Conservation (phyloP, 306 rosid genomes). For the Castanea mollissima region DNA sequence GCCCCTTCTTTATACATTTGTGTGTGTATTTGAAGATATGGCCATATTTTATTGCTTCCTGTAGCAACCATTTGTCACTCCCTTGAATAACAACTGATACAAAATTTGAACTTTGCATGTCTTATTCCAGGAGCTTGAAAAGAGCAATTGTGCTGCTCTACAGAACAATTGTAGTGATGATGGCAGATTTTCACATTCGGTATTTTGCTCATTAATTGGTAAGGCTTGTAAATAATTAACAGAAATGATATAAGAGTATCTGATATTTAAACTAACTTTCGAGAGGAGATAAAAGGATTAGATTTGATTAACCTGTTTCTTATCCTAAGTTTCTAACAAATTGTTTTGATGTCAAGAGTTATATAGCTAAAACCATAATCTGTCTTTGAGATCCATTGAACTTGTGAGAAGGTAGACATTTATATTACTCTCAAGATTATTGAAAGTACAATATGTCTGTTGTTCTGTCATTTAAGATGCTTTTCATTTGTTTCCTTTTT, state of each 20-base stretch:
- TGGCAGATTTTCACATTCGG: conserved; percentile 92
- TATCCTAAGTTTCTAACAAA: conserved; percentile 25
- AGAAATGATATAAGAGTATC: not conserved
- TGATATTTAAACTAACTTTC: not conserved
- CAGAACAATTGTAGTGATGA: conserved; percentile 82
- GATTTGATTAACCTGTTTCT: not conserved
- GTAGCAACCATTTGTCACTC: not conserved
- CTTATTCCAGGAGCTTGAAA: conserved; percentile 68
- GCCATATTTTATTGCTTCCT: not conserved
- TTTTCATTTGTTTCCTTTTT: conserved; percentile 3
- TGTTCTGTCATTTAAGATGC: not conserved
- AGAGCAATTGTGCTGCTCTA: conserved; percentile 70
- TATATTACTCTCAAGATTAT: conserved; percentile 52
- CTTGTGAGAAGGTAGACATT: conserved; percentile 94
- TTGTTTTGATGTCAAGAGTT: conserved; percentile 55
- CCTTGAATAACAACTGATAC: not conserved
- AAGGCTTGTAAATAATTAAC: conserved; percentile 29
- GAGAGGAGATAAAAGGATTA: not conserved
- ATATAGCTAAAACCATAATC: conserved; percentile 71
- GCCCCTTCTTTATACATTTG: conserved; percentile 62
- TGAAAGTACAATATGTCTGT: conserved; percentile 58
- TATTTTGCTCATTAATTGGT: conserved; percentile 95
- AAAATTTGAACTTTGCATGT: conserved; percentile 6
- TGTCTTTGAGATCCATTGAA: conserved; percentile 91
- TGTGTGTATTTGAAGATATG: too few relatives aligned